Percentiles rank a stretch among this genome's conserved stretches.
phyloP scores from a whole-genome alignment of 768 basidiomycete genomes.

The Hypholoma fasciculare region DNA sequence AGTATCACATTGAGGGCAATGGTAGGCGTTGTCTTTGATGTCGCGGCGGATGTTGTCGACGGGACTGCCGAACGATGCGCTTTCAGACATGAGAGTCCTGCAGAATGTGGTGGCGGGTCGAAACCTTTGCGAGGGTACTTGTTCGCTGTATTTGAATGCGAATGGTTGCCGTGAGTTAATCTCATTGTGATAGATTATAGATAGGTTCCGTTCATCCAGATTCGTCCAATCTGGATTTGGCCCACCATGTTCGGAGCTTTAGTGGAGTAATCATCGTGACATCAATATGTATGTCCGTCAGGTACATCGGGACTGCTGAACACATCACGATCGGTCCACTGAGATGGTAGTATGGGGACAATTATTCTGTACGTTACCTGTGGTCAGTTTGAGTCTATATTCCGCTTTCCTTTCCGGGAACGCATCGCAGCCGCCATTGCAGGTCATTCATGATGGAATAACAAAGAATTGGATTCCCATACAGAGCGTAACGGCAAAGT shows the following conservation, averaged over 20 bases:
- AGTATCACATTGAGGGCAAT: slow-evolving; percentile 34
- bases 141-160: slow-evolving; percentile 17
- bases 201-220: slow-evolving; percentile 4
- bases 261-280: slow-evolving; percentile 17
- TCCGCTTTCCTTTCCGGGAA: neutral
- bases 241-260: slow-evolving; percentile 16
- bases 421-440: neutral
- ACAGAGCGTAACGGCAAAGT: neutral
- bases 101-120: slow-evolving; percentile 12
- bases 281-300: slow-evolving; percentile 12
- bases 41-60: slow-evolving; percentile 34
- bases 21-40: slow-evolving; percentile 33
- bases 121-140: slow-evolving; percentile 11
- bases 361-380: neutral
- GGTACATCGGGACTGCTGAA: neutral
- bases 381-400: neutral
- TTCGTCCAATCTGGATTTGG: slow-evolving; percentile 5
- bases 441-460: too few species aligned
- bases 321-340: neutral
- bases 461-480: neutral
- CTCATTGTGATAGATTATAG: slow-evolving; percentile 2
- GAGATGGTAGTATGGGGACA: neutral
- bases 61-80: slow-evolving; percentile 18
- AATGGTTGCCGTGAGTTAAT: slow-evolving; percentile 8
- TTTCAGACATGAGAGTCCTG: slow-evolving; percentile 19